These are phyloP conservation scores for Penicillium cosmopolitanum DNA, from an alignment of 495 filamentous ascomycete species.

Conservation along the genomic window DNA sequence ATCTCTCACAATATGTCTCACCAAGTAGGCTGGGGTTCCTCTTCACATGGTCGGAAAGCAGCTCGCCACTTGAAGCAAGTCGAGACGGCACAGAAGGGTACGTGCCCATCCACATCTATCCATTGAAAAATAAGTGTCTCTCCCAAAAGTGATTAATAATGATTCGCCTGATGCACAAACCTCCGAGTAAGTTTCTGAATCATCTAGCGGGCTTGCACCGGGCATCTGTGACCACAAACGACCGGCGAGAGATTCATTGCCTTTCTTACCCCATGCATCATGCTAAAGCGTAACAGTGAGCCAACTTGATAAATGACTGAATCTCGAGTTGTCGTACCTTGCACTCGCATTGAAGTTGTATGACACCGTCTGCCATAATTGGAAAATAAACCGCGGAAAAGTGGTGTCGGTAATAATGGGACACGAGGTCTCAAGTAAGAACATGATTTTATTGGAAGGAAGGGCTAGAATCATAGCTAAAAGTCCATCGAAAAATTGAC, in stretches of 20 bases:
- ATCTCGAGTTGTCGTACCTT: slow-evolving; percentile 10
- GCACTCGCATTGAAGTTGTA: slow-evolving; percentile 19
- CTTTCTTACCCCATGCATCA: slow-evolving; percentile 50
- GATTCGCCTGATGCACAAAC: slow-evolving; percentile 11
- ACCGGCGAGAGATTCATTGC: slow-evolving; percentile 44
- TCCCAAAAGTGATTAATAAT: background rate
- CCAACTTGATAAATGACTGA: background rate
- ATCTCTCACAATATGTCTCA: slow-evolving; percentile 56
- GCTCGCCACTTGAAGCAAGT: slow-evolving; percentile 59
- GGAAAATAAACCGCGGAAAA: background rate
- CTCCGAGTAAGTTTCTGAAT: slow-evolving; percentile 47
- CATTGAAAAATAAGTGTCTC: background rate
- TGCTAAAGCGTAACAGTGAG: slow-evolving; percentile 29
- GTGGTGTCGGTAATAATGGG: no score
- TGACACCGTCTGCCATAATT: slow-evolving; percentile 14
- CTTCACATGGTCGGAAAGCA: slow-evolving; percentile 64
- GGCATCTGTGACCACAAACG: slow-evolving; percentile 44
- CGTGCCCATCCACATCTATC: slow-evolving; percentile 76
- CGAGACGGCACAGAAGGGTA: slow-evolving; percentile 71
- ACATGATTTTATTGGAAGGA: no score
- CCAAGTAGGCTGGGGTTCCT: slow-evolving; percentile 67
- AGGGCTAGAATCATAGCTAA: no score
- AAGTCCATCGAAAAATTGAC: no score
- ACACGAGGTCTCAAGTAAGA: no score
- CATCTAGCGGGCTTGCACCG: slow-evolving; percentile 34